Base-by-base conservation (phyloP, 2,329 filamentous ascomycete species). In the Drechslera avenae region DNA sequence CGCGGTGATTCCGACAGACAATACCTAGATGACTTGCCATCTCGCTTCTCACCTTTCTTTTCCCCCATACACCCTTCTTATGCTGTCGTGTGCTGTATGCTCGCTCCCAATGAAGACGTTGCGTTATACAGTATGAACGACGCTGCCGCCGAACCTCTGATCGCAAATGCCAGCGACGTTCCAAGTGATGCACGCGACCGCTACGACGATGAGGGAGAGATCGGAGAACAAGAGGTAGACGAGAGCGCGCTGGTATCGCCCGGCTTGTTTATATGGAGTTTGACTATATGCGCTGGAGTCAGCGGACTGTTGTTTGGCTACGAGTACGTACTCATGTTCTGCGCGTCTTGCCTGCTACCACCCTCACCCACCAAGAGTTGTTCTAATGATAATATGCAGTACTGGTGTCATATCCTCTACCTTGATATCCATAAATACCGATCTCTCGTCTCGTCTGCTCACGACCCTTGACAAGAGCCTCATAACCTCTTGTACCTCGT, bases 341-440 rank as follows among this genome's bases (percentile, higher is more conserved):
- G 9, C 36, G 23, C 23, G 39, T 16, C n/a, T 30, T 31, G 5
- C 8, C 19, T 21, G 33, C 17, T 32, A 21, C 33, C 19, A n/a
- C 31, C 10, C 40, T 21, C 19, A 17, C 32, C 18, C 26, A 28
- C 9, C 9, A 28, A 28, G 26, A 8, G 23, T 18, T 9, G 12
- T 36, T 32, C 42, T 41, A 16, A 46, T 18, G 3, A n/a, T 10
- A 12, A 8, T 3, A 21, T 13, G 6, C 60, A 74, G 80, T 62
- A 86, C 83, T 30, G 83, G 83, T 30, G 82, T 86, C 13, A 85
- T 86, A 47, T 84, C 81, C 30, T 83, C 82, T 1, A 85, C 82
- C 2, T 76, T 86, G 47, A 77, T 86, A 19, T 81, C 79, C 3
- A 78, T 86, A 51, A 74, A 74, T 39, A 73, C 79, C 2, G 80